These are phyloP conservation scores for Aegilops longissima DNA, from an alignment of 176 grass and related monocot genomes.

Conservation along the genomic window DNA sequence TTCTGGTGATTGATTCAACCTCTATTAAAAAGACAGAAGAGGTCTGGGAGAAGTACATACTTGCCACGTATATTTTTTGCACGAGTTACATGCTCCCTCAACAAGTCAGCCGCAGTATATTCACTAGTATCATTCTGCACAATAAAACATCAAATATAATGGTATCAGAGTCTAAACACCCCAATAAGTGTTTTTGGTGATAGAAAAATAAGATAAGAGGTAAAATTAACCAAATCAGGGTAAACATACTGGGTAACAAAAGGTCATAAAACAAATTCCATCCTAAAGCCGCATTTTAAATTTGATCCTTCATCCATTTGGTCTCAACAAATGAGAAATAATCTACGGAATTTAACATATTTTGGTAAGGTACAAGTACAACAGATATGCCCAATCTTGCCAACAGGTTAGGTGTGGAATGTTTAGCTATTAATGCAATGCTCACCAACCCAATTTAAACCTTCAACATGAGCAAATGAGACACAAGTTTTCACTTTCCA, in stretches of 20 bases:
- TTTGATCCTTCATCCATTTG: neutral
- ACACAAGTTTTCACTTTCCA: neutral
- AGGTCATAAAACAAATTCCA: constrained; percentile 1
- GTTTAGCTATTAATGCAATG: constrained; percentile 1
- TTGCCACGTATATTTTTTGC: constrained; percentile 55
- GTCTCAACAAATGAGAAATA: neutral
- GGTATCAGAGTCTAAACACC: neutral
- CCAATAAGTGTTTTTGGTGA: neutral
- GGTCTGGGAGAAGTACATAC: constrained; percentile 27
- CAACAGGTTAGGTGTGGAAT: constrained; percentile 6
- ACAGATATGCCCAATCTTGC: constrained; percentile 12
- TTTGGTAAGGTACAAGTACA: constrained; percentile 3
- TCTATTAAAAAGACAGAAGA: neutral
- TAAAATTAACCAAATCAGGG: neutral
- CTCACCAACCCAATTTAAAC: neutral
- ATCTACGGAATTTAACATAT: neutral
- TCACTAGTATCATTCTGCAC: constrained; percentile 51
- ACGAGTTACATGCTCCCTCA: constrained; percentile 58
- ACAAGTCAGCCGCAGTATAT: constrained; percentile 41
- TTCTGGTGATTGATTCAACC: constrained; percentile 4
- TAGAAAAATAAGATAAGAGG: neutral
- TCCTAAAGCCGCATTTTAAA: neutral
- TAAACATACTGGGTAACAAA: neutral
- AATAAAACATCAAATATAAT: constrained; percentile 28
- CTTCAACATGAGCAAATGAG: constrained; percentile 4